These are phyloP conservation scores for Phytophthora pluvialis DNA, from an alignment of 352 stramenopile genomes.

Conservation along the genomic window DNA sequence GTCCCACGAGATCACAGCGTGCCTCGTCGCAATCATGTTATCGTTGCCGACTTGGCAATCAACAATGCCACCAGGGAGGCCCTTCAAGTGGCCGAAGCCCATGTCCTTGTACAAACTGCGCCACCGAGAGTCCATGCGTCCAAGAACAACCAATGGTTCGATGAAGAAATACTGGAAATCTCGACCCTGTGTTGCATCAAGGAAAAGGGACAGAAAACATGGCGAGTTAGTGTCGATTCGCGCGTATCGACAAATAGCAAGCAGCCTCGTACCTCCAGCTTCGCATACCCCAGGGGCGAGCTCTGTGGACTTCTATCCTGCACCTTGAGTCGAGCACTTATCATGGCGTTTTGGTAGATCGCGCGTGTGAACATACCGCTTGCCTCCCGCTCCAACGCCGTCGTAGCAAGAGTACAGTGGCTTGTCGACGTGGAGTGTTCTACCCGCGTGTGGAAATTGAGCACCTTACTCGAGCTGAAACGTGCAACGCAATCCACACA, in stretches of 20 bases:
- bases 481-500: slow-evolving; percentile 50
- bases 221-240: slow-evolving; percentile 9
- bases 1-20: slow-evolving; percentile 81
- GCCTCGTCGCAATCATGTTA: slow-evolving; percentile 53
- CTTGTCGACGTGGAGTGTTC: slow-evolving; percentile 36
- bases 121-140: slow-evolving; percentile 63
- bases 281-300: slow-evolving; percentile 69
- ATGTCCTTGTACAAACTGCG: slow-evolving; percentile 62
- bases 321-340: slow-evolving; percentile 46
- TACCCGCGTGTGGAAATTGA: slow-evolving; percentile 59
- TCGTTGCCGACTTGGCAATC: slow-evolving; percentile 84
- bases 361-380: slow-evolving; percentile 51
- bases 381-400: slow-evolving; percentile 42
- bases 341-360: slow-evolving; percentile 53
- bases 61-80: slow-evolving; percentile 55
- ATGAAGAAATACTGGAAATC: slow-evolving; percentile 79
- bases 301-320: slow-evolving; percentile 26
- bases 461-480: slow-evolving; percentile 60
- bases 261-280: slow-evolving; percentile 60
- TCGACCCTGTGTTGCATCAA: slow-evolving; percentile 40
- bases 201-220: slow-evolving; percentile 3
- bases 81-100: slow-evolving; percentile 50
- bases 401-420: slow-evolving; percentile 3
- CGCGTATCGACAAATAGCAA: slow-evolving; percentile 2
- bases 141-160: slow-evolving; percentile 66